Evolutionary conservation across 2,329 filamentous ascomycete species (phyloP), one percentile per base, ranked within the genome.

Genomic region (Fusarium pilosicola): DNA sequence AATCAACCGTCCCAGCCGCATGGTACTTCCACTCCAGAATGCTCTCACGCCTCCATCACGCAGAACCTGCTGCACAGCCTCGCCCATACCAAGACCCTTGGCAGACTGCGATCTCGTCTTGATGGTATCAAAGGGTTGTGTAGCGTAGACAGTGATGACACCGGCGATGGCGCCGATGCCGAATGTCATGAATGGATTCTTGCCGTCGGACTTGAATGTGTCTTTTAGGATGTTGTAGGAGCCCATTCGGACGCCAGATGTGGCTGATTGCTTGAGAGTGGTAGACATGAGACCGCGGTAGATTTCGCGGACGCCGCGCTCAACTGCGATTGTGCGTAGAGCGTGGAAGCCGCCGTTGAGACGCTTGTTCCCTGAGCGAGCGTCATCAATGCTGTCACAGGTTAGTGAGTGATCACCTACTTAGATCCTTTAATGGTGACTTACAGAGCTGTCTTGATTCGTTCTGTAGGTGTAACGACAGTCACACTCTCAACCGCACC

Each of bases 381-480:
- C 80, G 54, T 84, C 82, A 41, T 83, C 82, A 56, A 83, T 83
- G 2, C 79, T 81, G 17, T 2, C 2, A 79, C 75, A 92, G 78
- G 32, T 34, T 15, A 34, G 32, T 34, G 32, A 34, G 3, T 34
- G 32, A 34, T 34, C 15, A 34, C 7, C 32, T 34, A 34, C 32
- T 34, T 17, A 34, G 32, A 34, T 34, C 14, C 3, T 34, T 0
- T 15, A 17, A 34, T 34, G 32, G 15, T 34, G 32, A 34, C 32
- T 34, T 34, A 79, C 75, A 92, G 78, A 0, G 90, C 90, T 3
- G 91, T 93, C 79, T 93, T 93, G 76, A 93, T 88, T 22, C 91
- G 85, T 76, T 93, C 91, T 0, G 89, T 91, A 0, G 91, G 91
- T 5, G 91, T 93, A 2, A 93, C 91, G 4, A 90, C 90, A n/a